A percentile compares a stretch with the other conserved stretches of the same genome.
These are phyloP conservation scores for Carex pumila DNA, from an alignment of 176 grass and related monocot genomes.

Conservation along the genomic window DNA sequence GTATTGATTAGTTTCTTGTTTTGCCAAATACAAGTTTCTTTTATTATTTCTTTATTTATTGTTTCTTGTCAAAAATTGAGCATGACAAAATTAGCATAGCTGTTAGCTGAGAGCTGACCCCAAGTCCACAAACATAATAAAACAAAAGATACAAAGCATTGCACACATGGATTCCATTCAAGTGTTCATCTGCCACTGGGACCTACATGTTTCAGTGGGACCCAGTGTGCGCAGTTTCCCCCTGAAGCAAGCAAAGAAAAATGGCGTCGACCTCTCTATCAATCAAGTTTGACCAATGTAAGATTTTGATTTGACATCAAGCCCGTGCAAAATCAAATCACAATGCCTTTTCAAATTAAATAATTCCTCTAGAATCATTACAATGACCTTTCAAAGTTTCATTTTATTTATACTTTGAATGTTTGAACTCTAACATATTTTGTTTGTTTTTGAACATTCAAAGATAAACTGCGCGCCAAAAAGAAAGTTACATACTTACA, in stretches of 20 bases:
- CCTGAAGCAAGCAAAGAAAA: conserved; percentile 14
- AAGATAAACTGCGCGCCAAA: neutral
- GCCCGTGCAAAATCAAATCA: neutral
- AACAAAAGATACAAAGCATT: neutral
- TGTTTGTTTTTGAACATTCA: too few species aligned
- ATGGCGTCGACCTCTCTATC: neutral
- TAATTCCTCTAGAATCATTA: neutral
- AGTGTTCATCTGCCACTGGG: neutral
- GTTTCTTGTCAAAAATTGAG: neutral
- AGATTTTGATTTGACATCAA: neutral
- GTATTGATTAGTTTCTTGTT: neutral
- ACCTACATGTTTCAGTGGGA: neutral
- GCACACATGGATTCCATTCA: conserved; percentile 9
- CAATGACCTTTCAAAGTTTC: neutral
- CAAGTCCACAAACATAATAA: conserved; percentile 15
- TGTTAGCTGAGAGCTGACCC: neutral
- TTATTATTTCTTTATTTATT: neutral
- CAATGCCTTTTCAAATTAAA: neutral
- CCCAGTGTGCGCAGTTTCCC: neutral
- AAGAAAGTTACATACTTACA: neutral
- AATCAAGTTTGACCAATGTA: neutral
- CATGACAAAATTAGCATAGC: neutral
- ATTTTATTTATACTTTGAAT: neutral
- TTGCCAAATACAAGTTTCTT: neutral
- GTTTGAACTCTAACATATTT: neutral